phyloP scores from a whole-genome alignment of 495 filamentous ascomycete species.

The Neurospora sp. region DNA sequence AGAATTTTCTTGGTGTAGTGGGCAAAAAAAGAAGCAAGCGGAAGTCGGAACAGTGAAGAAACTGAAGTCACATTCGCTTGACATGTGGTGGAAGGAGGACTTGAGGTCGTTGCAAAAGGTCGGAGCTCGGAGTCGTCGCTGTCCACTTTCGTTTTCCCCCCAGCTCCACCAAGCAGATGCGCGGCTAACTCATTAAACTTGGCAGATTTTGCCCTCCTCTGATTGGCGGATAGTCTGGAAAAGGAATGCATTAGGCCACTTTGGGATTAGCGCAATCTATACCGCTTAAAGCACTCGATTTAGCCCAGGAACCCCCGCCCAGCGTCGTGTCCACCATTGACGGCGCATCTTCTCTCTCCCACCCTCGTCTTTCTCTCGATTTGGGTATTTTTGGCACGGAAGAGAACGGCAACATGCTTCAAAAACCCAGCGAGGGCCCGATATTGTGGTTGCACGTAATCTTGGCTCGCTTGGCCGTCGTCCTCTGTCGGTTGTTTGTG shows the following conservation, averaged over 20 bases:
- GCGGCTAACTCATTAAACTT: conserved; percentile 22
- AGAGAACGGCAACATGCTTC: neutral
- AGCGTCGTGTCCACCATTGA: neutral
- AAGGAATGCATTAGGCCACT: neutral
- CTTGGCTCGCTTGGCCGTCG: neutral
- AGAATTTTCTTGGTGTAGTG: neutral
- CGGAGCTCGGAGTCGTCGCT: neutral
- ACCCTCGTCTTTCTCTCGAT: neutral
- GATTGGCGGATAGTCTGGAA: conserved; percentile 1
- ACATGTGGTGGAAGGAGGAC: neutral
- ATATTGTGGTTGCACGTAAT: neutral
- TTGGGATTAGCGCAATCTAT: neutral
- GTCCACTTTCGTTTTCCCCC: neutral
- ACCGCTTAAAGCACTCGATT: neutral
- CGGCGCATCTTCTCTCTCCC: neutral
- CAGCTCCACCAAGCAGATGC: conserved; percentile 3
- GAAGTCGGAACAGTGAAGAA: neutral
- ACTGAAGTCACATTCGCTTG: neutral
- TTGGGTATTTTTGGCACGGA: neutral
- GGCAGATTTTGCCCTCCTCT: neutral
- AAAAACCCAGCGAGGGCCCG: neutral
- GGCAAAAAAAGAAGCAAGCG: neutral
- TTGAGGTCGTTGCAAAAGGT: neutral
- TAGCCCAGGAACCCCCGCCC: neutral
- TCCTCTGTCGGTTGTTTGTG: neutral